These are phyloP conservation scores for Aspergillus phoenicis DNA, from an alignment of 2,329 filamentous ascomycete genomes.

Conservation along the genomic window DNA sequence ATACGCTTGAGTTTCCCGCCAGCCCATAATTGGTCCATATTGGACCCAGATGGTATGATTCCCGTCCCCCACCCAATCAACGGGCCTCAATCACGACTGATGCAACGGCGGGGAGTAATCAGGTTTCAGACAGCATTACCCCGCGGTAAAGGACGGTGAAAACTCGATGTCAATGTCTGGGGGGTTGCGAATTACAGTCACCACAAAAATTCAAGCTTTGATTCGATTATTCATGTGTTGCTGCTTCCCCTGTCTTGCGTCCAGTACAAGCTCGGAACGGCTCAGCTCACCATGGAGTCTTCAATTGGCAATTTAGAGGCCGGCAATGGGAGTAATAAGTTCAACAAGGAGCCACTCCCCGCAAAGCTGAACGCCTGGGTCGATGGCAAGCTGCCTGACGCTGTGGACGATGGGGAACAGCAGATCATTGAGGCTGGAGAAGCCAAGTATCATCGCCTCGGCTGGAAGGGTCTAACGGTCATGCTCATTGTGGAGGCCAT, in stretches of 20 bases:
- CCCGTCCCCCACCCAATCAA: not conserved
- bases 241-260: not conserved
- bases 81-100: not conserved
- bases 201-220: not conserved
- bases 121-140: not conserved
- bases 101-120: not conserved
- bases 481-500: slow-evolving; percentile 55
- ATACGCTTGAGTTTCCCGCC: not conserved
- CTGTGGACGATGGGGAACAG: not conserved
- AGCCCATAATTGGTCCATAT: not conserved
- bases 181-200: not conserved
- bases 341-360: not conserved
- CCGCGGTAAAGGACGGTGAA: not conserved
- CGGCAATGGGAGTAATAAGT: not conserved
- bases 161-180: not conserved
- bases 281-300: not conserved
- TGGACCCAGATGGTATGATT: not conserved
- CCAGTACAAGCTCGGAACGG: not conserved
- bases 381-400: not conserved
- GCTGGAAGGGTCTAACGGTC: slow-evolving; percentile 54
- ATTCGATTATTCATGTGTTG: not conserved
- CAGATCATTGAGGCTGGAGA: slow-evolving; percentile 3
- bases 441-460: slow-evolving; percentile 30
- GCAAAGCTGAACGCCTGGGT: not conserved
- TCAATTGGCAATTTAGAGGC: not conserved